These are phyloP conservation scores for Wickerhamomyces canadensis DNA, from an alignment of 805 yeast species.

Conservation along the genomic window DNA sequence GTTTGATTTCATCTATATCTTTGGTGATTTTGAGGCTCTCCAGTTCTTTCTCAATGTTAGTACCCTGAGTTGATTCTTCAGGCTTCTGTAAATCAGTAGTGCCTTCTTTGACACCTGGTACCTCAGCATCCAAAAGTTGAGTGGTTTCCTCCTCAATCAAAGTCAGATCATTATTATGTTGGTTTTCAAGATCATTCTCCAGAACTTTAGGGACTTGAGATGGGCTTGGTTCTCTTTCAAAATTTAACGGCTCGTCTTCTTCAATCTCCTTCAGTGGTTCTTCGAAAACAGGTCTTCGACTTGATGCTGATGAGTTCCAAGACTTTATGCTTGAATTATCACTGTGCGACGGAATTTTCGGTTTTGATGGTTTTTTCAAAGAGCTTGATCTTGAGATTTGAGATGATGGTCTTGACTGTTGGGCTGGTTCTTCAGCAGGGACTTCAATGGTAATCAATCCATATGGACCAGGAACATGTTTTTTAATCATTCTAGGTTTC, in stretches of 20 bases:
- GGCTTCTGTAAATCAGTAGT: too few relatives aligned
- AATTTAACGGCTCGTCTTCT: constrained; percentile 14
- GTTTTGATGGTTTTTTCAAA: constrained; percentile 1
- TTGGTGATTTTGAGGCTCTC: constrained; percentile 7
- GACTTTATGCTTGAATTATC: constrained; percentile 11
- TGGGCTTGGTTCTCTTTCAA: constrained; percentile 2
- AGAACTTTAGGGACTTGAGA: constrained; percentile 2
- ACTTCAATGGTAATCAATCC: constrained; percentile 70
- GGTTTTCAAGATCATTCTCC: background rate
- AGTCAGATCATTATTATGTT: constrained; percentile 5
- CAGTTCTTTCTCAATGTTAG: constrained; percentile 1
- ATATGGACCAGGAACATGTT: constrained; percentile 67
- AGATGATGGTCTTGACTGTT: background rate
- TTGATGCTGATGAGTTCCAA: constrained; percentile 9
- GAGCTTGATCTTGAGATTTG: constrained; percentile 4
- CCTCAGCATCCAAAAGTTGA: too few relatives aligned
- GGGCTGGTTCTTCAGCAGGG: constrained; percentile 35
- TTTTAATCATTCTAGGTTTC: constrained; percentile 48
- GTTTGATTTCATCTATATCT: constrained; percentile 9
- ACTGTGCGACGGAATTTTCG: background rate
- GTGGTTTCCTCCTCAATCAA: constrained; percentile 15
- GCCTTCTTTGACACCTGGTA: too few relatives aligned
- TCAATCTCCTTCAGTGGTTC: constrained; percentile 19
- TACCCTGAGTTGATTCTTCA: constrained; percentile 10
- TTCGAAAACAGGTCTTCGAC: constrained; percentile 12